phyloP scores from a whole-genome alignment of 176 grass and related monocot genomes.

The Oryza australiensis region DNA sequence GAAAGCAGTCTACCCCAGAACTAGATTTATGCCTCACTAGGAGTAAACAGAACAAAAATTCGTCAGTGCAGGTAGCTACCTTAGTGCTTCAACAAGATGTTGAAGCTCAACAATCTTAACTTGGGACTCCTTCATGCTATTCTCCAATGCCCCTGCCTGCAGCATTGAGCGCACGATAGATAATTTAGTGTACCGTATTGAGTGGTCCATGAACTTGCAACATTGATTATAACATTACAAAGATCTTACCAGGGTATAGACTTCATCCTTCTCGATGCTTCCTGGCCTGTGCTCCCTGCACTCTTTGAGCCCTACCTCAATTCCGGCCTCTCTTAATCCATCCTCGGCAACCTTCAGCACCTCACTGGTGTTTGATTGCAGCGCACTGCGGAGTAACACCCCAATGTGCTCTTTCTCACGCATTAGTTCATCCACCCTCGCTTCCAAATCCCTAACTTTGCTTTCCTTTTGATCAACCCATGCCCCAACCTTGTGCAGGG shows the following conservation, averaged over 20 bases:
- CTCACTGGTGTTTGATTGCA: slow-evolving; percentile 71
- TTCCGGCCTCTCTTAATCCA: slow-evolving; percentile 76
- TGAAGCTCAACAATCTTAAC: slow-evolving; percentile 89
- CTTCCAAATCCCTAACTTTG: slow-evolving; percentile 42
- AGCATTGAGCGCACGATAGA: slow-evolving; percentile 3
- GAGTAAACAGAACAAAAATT: not conserved
- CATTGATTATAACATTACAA: not conserved
- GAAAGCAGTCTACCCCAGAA: not conserved
- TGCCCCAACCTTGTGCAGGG: slow-evolving; percentile 57
- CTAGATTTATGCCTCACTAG: not conserved
- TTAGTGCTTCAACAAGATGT: slow-evolving; percentile 94
- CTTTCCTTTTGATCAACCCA: slow-evolving; percentile 50
- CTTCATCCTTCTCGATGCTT: slow-evolving; percentile 62
- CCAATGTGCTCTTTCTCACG: slow-evolving; percentile 86
- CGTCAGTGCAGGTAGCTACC: slow-evolving; percentile 41
- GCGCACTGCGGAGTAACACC: slow-evolving; percentile 70
- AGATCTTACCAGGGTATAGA: slow-evolving; percentile 69
- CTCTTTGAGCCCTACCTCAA: slow-evolving; percentile 65
- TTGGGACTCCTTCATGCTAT: slow-evolving; percentile 93
- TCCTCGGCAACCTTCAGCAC: slow-evolving; percentile 82
- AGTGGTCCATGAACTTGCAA: not conserved
- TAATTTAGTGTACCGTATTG: not conserved
- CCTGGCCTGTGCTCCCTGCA: slow-evolving; percentile 44
- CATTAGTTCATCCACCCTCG: slow-evolving; percentile 59
- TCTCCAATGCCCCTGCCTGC: slow-evolving; percentile 92